Evolutionary conservation across 805 yeast species (phyloP).

Genomic region (Spathaspora boniae): DNA sequence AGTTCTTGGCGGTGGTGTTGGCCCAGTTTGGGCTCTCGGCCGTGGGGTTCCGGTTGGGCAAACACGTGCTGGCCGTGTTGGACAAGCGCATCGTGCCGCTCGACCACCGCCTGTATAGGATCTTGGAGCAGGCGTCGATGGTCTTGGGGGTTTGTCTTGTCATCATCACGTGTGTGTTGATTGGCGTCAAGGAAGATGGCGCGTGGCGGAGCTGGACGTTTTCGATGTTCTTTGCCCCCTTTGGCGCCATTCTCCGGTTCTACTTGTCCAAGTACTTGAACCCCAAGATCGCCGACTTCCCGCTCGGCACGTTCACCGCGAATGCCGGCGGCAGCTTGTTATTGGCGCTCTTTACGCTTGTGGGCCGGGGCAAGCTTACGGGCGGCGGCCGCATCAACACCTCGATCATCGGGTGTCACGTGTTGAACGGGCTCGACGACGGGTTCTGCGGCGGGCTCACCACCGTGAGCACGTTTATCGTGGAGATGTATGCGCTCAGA

Average conservation of each 20-base stretch:
- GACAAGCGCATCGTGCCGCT: constrained; percentile 20
- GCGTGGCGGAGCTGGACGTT: constrained; percentile 71
- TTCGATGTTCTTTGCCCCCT: constrained; percentile 63
- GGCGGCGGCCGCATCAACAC: constrained; percentile 23
- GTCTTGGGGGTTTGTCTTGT: constrained; percentile 21
- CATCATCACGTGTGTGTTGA: constrained; percentile 40
- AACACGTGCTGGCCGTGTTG: constrained; percentile 35
- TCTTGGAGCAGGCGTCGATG: constrained; percentile 16
- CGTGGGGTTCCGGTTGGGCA: constrained; percentile 58
- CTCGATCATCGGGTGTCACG: constrained; percentile 42
- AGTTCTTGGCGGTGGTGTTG: constrained; percentile 59
- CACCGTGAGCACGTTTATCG: constrained; percentile 75
- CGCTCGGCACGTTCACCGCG: constrained; percentile 48
- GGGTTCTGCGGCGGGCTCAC: constrained; percentile 73
- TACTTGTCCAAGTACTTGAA: constrained; percentile 52
- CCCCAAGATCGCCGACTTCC: constrained; percentile 41
- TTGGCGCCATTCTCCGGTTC: constrained; percentile 62
- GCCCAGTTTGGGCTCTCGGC: constrained; percentile 60
- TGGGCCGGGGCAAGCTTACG: constrained; percentile 40
- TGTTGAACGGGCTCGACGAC: constrained; percentile 50
- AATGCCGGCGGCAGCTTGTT: constrained; percentile 48
- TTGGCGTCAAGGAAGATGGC: constrained; percentile 28
- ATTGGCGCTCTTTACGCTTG: constrained; percentile 40
- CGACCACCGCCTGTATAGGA: constrained; percentile 16
- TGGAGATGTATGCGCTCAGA: constrained; percentile 48